phyloP scores from a whole-genome alignment of 768 basidiomycete species.

The Pleurotus djamor region DNA sequence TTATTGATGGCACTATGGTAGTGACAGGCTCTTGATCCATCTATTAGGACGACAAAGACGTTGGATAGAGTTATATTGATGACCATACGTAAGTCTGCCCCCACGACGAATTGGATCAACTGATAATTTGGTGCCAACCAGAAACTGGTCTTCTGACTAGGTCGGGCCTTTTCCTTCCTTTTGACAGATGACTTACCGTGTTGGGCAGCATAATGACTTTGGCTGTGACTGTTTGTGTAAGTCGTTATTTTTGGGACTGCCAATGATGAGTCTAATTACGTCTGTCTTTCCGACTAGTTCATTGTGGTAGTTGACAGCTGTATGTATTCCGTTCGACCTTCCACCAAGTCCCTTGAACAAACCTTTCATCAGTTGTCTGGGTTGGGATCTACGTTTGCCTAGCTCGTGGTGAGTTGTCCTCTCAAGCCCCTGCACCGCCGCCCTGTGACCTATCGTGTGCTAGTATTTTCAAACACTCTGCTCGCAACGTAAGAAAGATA shows the following conservation, averaged over 20 bases:
- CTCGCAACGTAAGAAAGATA: background rate
- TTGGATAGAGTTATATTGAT: constrained; percentile 7
- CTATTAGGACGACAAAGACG: constrained; percentile 6
- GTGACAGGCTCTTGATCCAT: too few species aligned
- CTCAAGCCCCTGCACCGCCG: too few species aligned
- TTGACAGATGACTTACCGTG: background rate
- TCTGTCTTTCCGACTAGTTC: background rate
- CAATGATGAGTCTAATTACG: background rate
- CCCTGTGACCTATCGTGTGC: too few species aligned
- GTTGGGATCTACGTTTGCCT: background rate
- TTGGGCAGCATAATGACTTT: background rate
- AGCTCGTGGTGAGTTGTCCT: background rate
- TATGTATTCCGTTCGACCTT: background rate
- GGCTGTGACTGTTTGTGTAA: background rate
- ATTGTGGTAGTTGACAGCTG: background rate
- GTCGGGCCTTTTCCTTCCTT: background rate
- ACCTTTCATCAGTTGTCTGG: background rate
- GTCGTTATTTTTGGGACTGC: background rate
- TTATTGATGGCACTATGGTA: too few species aligned
- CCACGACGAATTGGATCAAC: background rate
- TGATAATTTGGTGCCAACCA: background rate
- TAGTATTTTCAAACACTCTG: background rate
- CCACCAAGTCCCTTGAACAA: background rate
- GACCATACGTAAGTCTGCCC: constrained; percentile 8
- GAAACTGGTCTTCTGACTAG: constrained; percentile 11